Conservation (phyloP, 73 alveolate species). For the Tetrahymena elliotti region DNA sequence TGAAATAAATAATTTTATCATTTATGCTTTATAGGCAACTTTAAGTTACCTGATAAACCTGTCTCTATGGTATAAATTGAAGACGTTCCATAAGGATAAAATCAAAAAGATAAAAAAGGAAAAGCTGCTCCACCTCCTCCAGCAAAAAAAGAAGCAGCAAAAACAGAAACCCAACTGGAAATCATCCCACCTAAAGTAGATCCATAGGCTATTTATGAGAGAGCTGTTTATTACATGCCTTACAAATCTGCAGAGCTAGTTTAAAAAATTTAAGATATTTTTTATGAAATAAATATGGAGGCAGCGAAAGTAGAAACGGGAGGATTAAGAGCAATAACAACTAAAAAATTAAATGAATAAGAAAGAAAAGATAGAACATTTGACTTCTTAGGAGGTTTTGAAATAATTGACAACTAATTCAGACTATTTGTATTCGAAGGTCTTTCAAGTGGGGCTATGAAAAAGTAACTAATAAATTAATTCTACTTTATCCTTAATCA, state of each 20-base stretch:
- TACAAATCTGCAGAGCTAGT: constrained; percentile 47
- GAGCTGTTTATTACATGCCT: constrained; percentile 55
- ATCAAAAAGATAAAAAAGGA: not conserved
- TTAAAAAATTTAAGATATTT: constrained; percentile 19
- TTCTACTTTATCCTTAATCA: not conserved
- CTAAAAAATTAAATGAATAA: constrained; percentile 49
- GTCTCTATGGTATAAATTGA: not conserved
- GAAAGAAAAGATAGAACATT: constrained; percentile 39
- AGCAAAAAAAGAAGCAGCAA: not conserved
- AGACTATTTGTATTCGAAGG: constrained; percentile 64
- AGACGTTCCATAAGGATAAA: not conserved
- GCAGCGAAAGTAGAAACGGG: constrained; percentile 37
- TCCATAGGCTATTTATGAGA: constrained; percentile 32
- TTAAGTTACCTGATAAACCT: not conserved
- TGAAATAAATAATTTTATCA: not conserved
- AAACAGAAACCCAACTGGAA: not conserved
- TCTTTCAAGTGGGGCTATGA: constrained; percentile 48
- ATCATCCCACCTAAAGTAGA: not conserved
- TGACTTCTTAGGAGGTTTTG: constrained; percentile 62
- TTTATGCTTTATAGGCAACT: not conserved
- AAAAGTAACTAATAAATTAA: constrained; percentile 10
- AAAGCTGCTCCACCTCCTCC: not conserved
- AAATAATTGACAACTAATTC: constrained; percentile 54
- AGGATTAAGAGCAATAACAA: constrained; percentile 40
- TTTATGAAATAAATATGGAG: constrained; percentile 41